Evolutionary conservation across 139 green algal genomes (phyloP).

Genomic region (Micractinium conductrix): DNA sequence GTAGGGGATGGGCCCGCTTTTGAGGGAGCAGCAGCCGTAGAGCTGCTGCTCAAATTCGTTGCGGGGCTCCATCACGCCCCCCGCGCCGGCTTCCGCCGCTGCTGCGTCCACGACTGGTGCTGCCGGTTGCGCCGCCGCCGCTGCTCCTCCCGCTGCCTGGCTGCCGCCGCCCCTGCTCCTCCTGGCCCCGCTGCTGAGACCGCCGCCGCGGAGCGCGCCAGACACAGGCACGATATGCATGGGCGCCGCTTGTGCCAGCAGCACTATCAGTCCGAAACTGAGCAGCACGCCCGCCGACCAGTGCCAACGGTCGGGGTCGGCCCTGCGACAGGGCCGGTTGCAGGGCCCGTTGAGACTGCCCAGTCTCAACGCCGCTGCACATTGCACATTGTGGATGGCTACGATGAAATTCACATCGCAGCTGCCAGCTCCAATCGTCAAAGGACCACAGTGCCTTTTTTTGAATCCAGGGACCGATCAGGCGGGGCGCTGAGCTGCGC

Average conservation of each 20-base stretch:
- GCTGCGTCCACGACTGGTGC: too few species aligned
- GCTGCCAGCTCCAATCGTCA: too few species aligned
- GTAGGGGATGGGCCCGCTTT: neutral
- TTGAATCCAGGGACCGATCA: too few species aligned
- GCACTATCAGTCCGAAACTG: neutral
- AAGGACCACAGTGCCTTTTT: too few species aligned
- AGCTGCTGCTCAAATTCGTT: conserved; percentile 11
- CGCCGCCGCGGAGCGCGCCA: neutral
- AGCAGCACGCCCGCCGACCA: neutral
- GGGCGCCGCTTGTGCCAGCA: neutral
- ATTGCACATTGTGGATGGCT: too few species aligned
- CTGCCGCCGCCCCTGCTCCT: neutral
- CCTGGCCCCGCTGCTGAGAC: neutral
- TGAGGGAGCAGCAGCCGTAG: conserved; percentile 7
- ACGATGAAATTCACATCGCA: too few species aligned
- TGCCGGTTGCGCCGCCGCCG: neutral
- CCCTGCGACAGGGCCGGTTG: too few species aligned
- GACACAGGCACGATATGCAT: neutral
- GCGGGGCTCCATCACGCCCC: neutral
- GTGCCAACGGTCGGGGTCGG: neutral
- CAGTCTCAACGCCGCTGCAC: too few species aligned
- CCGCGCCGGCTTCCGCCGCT: neutral
- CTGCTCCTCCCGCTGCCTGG: neutral
- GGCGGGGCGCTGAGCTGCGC: too few species aligned
- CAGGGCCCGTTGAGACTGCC: too few species aligned